Evolutionary conservation across 176 grass and related monocot genomes (phyloP), one percentile per base, ranked within the genome.

Genomic region (Zoysia pacifica): DNA sequence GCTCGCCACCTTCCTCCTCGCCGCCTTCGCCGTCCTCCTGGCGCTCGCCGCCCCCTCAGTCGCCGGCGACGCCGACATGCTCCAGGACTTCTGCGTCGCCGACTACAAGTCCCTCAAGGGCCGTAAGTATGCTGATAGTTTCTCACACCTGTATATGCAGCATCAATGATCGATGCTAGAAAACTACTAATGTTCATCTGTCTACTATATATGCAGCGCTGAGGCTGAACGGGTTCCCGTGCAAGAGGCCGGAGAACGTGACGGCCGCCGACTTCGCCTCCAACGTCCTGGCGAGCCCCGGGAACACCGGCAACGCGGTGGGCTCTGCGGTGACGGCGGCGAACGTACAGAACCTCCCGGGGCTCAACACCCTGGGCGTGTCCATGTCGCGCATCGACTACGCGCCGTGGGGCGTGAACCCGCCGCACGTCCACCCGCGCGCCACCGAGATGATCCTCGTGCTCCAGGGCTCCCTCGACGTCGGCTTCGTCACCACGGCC

Each of bases 31-130:
- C 74, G 13, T 74, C 59, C 1, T 77, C 42, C 37, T 86, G 42
- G 73, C 70, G 2, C 13, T 90, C 18, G 47, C 64, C 41, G 54
- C 40, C 11, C 47, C 88, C 1, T 65, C 70, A 0, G 67, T 90
- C 52, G 84, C 88, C 9, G 80, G 82, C 14, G 93, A 97, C 64
- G 90, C 90, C 2, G 93, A 91, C 74, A 91, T 93, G 90, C 86
- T 97, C 48, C 93, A 97, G 68, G 93, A 97, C 51, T 42, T 97
- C 73, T 97, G 93, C 72, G 88, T 97, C 59, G 88, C 93, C 14
- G 90, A 97, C 64, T 89, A 90, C 83, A 81, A 85, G n/a, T 86
- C 93, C 8, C 51, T 88, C 1, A 0, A 84, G 8, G 86, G 86
- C 81, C 81, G 93, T 97, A 89, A 88, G 87, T 86, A 5, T 28